Evolutionary conservation across 2,329 filamentous ascomycete genomes (phyloP), one percentile per base, ranked within the genome.

Genomic region (Exophiala sideris): DNA sequence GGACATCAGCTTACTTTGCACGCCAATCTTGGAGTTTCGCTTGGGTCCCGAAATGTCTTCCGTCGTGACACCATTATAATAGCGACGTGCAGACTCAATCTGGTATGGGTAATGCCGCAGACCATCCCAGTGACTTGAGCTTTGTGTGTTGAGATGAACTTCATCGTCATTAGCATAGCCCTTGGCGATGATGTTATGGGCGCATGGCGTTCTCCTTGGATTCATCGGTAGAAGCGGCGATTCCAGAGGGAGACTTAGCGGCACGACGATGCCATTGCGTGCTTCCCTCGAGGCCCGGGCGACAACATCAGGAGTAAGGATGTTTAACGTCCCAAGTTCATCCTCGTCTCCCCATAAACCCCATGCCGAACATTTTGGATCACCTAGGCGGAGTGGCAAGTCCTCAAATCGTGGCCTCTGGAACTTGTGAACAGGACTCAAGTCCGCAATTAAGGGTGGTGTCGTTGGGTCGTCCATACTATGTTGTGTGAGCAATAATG

Each of bases 21-120:
- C 53, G 7, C 58, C 60, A 32, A 57, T 61, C 24, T 51, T 56
- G 29, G 35, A 5, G 12, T 21, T 53, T 18, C 45, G 42, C 6
- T 57, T 52, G 10, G 35, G n/a, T 11, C 59, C 59, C 8, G 58
- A 56, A 9, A 62, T 60, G 20, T 62, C 56, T 10, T 62, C 50
- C 39, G 58, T 56, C 9, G 44, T 51, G 8, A 52, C 45, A 1
- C 58, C 58, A 16, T 62, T 62, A 16, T 62, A 62, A 35, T 55
- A 62, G n/a, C 54, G 45, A 16, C 49, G 51, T 12, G 55, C 47
- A 5, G 49, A 49, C 41, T 24, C 18, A n/a, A 44, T 44, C n/a
- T 29, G 24, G 42, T 61, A 61, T 20, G 59, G 53, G 32, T 49
- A 62, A 18, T 62, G 57, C 1, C 59, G 52, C 3, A 62, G 49